Percentiles rank a stretch among this genome's conserved stretches.
Conservation (phyloP, 2,329 filamentous ascomycete species). For the Diatrype stigma region DNA sequence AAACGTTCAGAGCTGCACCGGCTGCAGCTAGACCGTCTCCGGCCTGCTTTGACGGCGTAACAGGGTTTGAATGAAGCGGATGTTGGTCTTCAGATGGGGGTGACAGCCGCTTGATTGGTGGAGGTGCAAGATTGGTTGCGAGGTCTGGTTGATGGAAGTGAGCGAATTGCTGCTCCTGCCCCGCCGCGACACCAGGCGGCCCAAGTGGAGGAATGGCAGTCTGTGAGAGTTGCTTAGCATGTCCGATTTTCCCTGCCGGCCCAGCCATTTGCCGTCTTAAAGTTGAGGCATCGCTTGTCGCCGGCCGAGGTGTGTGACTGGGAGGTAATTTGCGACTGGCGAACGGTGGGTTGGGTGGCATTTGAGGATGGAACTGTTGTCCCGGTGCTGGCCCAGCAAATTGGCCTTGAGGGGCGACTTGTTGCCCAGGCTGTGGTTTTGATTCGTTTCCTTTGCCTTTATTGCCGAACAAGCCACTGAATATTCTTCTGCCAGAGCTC, state of each 20-base stretch:
- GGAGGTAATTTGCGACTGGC: constrained; percentile 22
- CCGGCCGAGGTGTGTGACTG: constrained; percentile 13
- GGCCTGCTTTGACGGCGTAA: constrained; percentile 1
- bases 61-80: not conserved
- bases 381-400: constrained; percentile 13
- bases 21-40: constrained; percentile 3
- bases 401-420: constrained; percentile 9
- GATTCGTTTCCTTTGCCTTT: constrained; percentile 22
- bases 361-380: constrained; percentile 16
- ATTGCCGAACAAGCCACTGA: constrained; percentile 21
- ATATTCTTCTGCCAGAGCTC: constrained; percentile 17
- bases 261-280: not conserved
- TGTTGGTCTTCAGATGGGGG: not conserved
- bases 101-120: constrained; percentile 5
- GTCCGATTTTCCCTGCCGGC: not conserved
- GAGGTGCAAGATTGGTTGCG: constrained; percentile 16
- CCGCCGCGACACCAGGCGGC: not conserved
- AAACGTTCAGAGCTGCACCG: constrained; percentile 6
- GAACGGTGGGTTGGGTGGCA: constrained; percentile 17
- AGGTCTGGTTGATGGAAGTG: constrained; percentile 10
- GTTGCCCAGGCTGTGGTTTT: constrained; percentile 16
- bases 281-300: not conserved
- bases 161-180: constrained; percentile 4
- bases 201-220: constrained; percentile 9
- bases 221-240: not conserved